phyloP scores from a whole-genome alignment of 1,284 basidiomycete species.

The Amylostereum areolatum region DNA sequence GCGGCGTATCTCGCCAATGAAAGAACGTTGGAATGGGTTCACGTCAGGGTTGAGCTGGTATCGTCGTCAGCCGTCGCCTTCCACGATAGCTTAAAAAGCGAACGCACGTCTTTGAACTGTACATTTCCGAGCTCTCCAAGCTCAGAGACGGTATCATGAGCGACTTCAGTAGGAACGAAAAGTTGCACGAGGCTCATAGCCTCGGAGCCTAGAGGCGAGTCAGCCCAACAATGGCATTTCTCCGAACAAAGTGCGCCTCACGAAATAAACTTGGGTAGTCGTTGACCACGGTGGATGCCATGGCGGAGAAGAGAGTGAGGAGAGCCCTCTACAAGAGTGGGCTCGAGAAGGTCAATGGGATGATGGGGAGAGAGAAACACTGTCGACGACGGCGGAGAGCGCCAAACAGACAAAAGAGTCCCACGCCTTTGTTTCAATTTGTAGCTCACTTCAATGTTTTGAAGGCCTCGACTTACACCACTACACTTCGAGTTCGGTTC shows the following conservation, averaged over 20 bases:
- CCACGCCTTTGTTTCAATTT: no score
- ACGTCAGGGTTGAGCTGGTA: slow-evolving; percentile 86
- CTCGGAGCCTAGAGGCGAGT: slow-evolving; percentile 67
- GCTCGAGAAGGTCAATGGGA: no score
- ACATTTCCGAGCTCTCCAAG: slow-evolving; percentile 94
- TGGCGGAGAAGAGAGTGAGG: slow-evolving; percentile 18
- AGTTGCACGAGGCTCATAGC: slow-evolving; percentile 98
- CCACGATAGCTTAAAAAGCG: background rate
- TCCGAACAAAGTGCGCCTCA: slow-evolving; percentile 33
- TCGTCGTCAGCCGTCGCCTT: background rate
- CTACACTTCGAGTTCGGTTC: no score
- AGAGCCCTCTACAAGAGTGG: no score
- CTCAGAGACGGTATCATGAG: slow-evolving; percentile 93
- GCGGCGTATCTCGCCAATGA: slow-evolving; percentile 91
- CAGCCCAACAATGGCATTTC: slow-evolving; percentile 7
- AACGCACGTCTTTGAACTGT: slow-evolving; percentile 93
- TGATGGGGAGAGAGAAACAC: no score
- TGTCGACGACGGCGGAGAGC: no score
- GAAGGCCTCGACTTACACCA: no score
- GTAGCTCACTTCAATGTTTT: no score
- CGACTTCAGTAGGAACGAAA: slow-evolving; percentile 96
- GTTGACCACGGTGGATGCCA: slow-evolving; percentile 56
- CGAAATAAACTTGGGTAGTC: slow-evolving; percentile 84
- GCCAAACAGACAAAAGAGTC: no score
- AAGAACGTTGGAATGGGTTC: slow-evolving; percentile 98